A percentile compares a stretch with the other conserved stretches of the same genome.
Evolutionary conservation across 2,329 filamentous ascomycete species (phyloP).

Genomic region (Paracamarosporium sp.): DNA sequence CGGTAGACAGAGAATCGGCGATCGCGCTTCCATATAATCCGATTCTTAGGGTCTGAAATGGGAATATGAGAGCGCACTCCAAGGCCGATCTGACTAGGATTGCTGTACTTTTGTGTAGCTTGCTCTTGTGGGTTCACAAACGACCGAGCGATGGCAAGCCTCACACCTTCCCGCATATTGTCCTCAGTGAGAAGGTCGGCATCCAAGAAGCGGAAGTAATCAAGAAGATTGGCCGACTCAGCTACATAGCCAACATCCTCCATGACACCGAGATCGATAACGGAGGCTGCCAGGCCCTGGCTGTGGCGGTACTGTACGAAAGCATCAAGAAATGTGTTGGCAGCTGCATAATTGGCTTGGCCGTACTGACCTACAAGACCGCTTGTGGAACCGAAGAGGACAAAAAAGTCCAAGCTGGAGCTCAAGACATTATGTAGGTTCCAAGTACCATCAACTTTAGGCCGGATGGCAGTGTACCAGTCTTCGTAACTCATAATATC

Average conservation of each 20-base stretch:
- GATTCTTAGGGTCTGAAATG: not conserved
- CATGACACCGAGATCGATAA: slow-evolving; percentile 61
- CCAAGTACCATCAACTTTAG: slow-evolving; percentile 31
- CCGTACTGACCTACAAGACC: slow-evolving; percentile 35
- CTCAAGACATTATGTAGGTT: slow-evolving; percentile 25
- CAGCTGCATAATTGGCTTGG: slow-evolving; percentile 56
- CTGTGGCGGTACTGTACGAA: slow-evolving; percentile 25
- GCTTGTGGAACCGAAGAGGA: slow-evolving; percentile 33
- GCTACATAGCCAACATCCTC: slow-evolving; percentile 46
- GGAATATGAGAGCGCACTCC: not conserved
- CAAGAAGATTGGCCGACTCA: not conserved
- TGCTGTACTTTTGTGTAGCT: not conserved
- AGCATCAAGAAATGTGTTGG: slow-evolving; percentile 46
- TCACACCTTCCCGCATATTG: not conserved
- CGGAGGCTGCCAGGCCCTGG: slow-evolving; percentile 45
- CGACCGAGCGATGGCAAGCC: not conserved
- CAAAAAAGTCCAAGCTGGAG: slow-evolving; percentile 32
- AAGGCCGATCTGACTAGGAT: not conserved
- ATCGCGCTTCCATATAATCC: not conserved
- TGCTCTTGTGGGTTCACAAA: not conserved
- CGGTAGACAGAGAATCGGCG: not conserved
- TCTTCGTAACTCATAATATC: slow-evolving; percentile 21
- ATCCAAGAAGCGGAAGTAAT: not conserved
- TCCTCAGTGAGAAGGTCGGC: not conserved
- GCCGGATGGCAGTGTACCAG: slow-evolving; percentile 13